Percentiles rank a stretch among this genome's conserved stretches.
phyloP scores from a whole-genome alignment of 208 protist genomes.

The Blechomonas ayalai region DNA sequence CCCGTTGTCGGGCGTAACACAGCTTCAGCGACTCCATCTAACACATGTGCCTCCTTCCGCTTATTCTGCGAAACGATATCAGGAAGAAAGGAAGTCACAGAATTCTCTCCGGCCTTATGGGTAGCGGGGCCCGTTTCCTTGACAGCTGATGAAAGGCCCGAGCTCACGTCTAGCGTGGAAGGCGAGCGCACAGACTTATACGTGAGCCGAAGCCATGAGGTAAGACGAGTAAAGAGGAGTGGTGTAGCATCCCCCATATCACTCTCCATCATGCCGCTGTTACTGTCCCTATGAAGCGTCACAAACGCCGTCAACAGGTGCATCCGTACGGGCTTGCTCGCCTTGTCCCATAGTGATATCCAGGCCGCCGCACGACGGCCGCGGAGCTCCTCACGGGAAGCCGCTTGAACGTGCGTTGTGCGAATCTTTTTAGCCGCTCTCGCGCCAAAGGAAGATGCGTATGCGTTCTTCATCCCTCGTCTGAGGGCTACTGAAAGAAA shows the following conservation, averaged over 20 bases:
- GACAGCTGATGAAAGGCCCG: too few relatives aligned
- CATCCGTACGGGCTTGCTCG: constrained; percentile 20
- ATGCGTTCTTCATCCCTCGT: too few relatives aligned
- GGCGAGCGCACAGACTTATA: constrained; percentile 45
- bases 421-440: constrained; percentile 1
- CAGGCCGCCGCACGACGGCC: constrained; percentile 55
- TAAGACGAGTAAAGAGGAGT: constrained; percentile 76
- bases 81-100: too few relatives aligned
- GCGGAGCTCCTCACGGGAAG: constrained; percentile 13
- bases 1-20: too few relatives aligned
- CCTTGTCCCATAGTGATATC: constrained; percentile 67
- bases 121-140: too few relatives aligned
- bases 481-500: too few relatives aligned
- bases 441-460: too few relatives aligned
- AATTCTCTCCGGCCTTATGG: too few relatives aligned
- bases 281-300: constrained; percentile 54
- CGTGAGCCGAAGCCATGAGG: constrained; percentile 72
- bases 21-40: too few relatives aligned
- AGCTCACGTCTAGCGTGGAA: too few relatives aligned
- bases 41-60: too few relatives aligned
- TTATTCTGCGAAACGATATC: too few relatives aligned
- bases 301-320: constrained; percentile 64
- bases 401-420: constrained; percentile 9
- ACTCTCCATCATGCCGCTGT: constrained; percentile 40
- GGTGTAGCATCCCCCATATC: constrained; percentile 72